Percentiles rank a stretch among this genome's conserved stretches.
These are phyloP conservation scores for Colletotrichum lupini DNA, from an alignment of 2,329 filamentous ascomycete species.

Conservation along the genomic window DNA sequence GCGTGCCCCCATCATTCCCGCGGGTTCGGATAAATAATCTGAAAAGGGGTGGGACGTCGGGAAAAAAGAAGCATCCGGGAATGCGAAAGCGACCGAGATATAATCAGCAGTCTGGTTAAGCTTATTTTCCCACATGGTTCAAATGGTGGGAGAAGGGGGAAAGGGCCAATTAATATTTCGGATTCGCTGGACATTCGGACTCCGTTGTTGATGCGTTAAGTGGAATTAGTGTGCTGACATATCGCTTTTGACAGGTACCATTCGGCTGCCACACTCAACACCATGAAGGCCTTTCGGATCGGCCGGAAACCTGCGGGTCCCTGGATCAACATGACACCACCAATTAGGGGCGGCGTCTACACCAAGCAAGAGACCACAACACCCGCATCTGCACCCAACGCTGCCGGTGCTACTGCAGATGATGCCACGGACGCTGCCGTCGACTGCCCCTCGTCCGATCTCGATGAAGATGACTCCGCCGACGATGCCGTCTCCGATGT, in stretches of 20 bases:
- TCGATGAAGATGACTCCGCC: conserved; percentile 26
- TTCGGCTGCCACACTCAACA: conserved; percentile 60
- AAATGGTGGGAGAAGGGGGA: conserved; percentile 1
- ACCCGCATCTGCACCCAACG: conserved; percentile 7
- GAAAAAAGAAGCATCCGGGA: neutral
- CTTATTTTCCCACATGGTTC: conserved; percentile 16
- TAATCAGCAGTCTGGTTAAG: conserved; percentile 33
- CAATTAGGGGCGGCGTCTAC: conserved; percentile 64
- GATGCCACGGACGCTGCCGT: conserved; percentile 19
- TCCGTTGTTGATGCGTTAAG: conserved; percentile 20
- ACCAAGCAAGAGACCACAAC: conserved; percentile 38
- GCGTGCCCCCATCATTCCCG: neutral
- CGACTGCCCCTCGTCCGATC: conserved; percentile 30
- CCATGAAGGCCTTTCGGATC: conserved; percentile 71
- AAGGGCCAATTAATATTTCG: conserved; percentile 28
- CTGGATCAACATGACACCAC: conserved; percentile 69
- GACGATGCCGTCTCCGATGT: conserved; percentile 30
- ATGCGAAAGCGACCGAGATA: neutral
- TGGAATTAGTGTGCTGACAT: conserved; percentile 42
- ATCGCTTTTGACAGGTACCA: conserved; percentile 62
- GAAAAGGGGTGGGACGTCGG: neutral
- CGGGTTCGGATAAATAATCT: neutral
- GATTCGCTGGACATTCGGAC: conserved; percentile 6
- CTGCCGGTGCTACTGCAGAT: neutral
- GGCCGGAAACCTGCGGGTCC: conserved; percentile 63